phyloP scores from a whole-genome alignment of 78 protist genomes.

The Isochrysis galbana region DNA sequence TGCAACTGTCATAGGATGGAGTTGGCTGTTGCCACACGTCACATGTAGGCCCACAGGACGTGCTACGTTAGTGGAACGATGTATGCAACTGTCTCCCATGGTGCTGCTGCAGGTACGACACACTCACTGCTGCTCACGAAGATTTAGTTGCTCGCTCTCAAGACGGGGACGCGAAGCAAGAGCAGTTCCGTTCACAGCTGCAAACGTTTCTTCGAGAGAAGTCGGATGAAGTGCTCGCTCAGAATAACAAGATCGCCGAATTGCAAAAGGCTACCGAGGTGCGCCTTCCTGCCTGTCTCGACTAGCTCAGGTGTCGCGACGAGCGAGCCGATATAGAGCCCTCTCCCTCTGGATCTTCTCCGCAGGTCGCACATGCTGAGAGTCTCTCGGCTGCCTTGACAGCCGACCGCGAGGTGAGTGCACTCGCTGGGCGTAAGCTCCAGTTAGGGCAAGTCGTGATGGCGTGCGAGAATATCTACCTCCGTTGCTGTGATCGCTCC shows the following conservation, averaged over 20 bases:
- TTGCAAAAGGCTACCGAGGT: slow-evolving; percentile 14
- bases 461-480: slow-evolving; percentile 31
- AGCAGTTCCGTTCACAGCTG: neutral
- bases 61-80: neutral
- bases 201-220: neutral
- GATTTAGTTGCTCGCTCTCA: neutral
- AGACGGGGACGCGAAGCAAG: neutral
- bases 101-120: slow-evolving; percentile 17
- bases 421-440: neutral
- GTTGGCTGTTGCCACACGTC: no score
- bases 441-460: slow-evolving; percentile 6
- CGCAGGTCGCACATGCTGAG: no score
- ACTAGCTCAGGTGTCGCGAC: no score
- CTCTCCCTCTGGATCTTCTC: no score
- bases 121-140: slow-evolving; percentile 7
- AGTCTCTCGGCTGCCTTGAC: neutral
- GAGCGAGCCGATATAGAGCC: no score
- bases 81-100: neutral
- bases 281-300: no score
- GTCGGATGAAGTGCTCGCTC: neutral
- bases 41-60: no score
- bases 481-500: neutral
- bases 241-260: slow-evolving; percentile 30
- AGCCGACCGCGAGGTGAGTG: neutral
- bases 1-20: no score